Evolutionary conservation across 805 yeast species (phyloP), one percentile per base, ranked within the genome.

Genomic region (Starmerella ratchasimensis): DNA sequence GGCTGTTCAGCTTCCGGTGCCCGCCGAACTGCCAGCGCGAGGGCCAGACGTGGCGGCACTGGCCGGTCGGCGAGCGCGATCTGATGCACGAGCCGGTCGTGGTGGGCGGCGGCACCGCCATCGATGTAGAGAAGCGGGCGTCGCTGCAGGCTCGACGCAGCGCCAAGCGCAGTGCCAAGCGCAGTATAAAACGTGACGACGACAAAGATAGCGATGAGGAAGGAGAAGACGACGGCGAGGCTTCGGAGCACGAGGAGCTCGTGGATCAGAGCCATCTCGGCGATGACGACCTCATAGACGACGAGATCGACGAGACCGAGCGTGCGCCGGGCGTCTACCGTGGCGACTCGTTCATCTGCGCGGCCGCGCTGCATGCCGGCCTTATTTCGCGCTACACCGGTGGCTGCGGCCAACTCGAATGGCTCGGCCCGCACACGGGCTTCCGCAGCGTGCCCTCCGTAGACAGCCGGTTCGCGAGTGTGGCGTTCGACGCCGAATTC

Each of bases 311-410:
- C n/a, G n/a, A n/a, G n/a, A n/a, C n/a, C n/a, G n/a, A n/a, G n/a
- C n/a, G n/a, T n/a, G n/a, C n/a, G n/a, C 52, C 51, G 15, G 46
- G 51, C 6, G 25, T 40, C 0, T 86, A 83, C 53, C 64, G 97
- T 45, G 86, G 82, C 0, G 97, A 86, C 58, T 81, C 94, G 1
- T 84, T 65, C 49, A 76, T 88, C 0, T 86, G 97, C 55, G 88
- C 84, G 0, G 79, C 95, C 2, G 96, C 90, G 0, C 71, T 80
- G 3, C 95, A 86, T 57, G 74, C 86, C 2, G 95, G 95, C 1
- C 56, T 76, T 0, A 60, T 84, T 1, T 76, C 90, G 0, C 76
- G 88, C 11, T 51, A 65, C 20, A 62, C 61, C 41, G 97, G 97
- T 2, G 95, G 94, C 0, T 78, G 88, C 54, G 84, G 80, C 1